Conservation (phyloP, 202 grass and related monocot genomes). For the Elaeis oleifera region DNA sequence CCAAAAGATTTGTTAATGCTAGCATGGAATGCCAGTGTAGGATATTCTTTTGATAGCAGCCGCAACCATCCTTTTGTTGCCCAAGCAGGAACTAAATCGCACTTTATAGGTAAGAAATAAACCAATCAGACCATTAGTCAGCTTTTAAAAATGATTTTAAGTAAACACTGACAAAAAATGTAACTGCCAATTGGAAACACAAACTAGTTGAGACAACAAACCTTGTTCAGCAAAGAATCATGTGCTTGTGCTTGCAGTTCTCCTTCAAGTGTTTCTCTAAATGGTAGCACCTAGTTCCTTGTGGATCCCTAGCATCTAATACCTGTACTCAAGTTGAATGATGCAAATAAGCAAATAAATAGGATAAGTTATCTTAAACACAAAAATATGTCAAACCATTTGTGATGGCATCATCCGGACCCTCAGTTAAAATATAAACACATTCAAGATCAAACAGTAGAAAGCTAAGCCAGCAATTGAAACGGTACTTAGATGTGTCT, state of each 20-base stretch:
- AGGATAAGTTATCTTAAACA: no score
- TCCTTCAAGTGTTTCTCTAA: constrained; percentile 94
- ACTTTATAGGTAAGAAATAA: constrained; percentile 45
- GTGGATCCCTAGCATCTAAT: constrained; percentile 95
- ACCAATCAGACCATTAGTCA: background rate
- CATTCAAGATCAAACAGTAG: no score
- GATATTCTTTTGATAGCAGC: constrained; percentile 74
- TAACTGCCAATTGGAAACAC: no score
- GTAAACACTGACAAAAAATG: no score
- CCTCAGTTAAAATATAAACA: no score
- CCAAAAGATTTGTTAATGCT: constrained; percentile 96
- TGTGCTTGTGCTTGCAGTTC: constrained; percentile 82
- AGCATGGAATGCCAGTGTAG: constrained; percentile 92
- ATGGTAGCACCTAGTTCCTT: constrained; percentile 93
- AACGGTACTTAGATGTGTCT: no score
- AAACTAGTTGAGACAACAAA: constrained; percentile 5
- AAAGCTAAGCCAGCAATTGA: no score
- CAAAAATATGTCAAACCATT: no score
- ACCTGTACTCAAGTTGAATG: constrained; percentile 30
- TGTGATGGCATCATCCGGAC: no score
- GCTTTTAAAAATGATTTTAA: no score
- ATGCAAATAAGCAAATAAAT: no score
- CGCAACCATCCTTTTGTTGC: constrained; percentile 94
- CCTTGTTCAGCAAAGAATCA: constrained; percentile 98
- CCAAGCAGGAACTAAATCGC: constrained; percentile 95